Base-by-base conservation (phyloP, 306 rosid genomes). In the Castanea mollissima region DNA sequence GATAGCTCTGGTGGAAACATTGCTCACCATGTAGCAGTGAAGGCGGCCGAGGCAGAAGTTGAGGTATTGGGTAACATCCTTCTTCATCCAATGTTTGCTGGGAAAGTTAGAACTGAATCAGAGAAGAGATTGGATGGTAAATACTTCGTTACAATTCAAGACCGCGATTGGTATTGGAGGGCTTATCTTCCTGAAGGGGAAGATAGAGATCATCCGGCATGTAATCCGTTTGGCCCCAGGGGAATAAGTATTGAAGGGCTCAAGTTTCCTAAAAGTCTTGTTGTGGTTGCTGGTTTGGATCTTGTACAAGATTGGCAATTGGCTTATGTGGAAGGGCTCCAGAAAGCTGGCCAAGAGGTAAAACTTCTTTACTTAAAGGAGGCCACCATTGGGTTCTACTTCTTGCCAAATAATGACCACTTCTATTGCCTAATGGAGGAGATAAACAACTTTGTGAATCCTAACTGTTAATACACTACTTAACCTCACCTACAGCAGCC, bases 81-180 rank as follows among this genome's bases (percentile, higher is more conserved):
- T 80, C 95, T 93, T n/a, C 98, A 93, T 70, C 98, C 98, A 0
- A 83, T 93, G 85, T 93, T 93, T 56, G 98, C 87, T 10, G 98
- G 97, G 65, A 79, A 90, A 79, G 76, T 29, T 81, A 78, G 98
- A 74, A 87, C 93, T 0, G 91, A 81, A 38, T 86, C 98, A 0
- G 97, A 93, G 85, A 80, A 75, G 83, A 80, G 76, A 72, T 81
- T 93, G 2, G 98, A 93, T 49, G 98, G 95, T 4, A 93, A 93
- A 76, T 93, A 90, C 88, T 93, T 93, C 64, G 97, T 93, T 73
- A 82, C 81, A 76, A 75, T 93, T 76, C 93, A 84, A 74, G 98
- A 93, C 78, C 95, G 97, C 1, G 98, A 93, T 49, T 93, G 98
- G 98, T 93, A 93, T 80, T 93, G 98, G 98, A 85, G 97, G 70